phyloP scores from a whole-genome alignment of 2,329 filamentous ascomycete genomes.

The Cercospora beticola region DNA sequence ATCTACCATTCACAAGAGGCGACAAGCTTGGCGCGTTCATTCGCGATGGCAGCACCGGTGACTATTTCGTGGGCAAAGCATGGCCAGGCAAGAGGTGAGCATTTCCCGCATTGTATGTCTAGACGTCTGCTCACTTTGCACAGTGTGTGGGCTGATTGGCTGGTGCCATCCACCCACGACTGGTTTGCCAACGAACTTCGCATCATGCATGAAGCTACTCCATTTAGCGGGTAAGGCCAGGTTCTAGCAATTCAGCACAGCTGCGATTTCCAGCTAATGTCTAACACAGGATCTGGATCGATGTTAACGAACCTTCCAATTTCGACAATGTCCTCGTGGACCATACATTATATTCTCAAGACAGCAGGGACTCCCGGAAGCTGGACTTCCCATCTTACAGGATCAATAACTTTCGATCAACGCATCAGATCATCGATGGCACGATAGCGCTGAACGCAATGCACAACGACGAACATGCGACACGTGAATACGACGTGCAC shows the following conservation, averaged over 20 bases:
- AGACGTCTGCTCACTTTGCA: not conserved
- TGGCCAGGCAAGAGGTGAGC: slow-evolving; percentile 22
- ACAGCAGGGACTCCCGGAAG: slow-evolving; percentile 22
- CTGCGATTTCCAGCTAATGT: not conserved
- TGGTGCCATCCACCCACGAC: slow-evolving; percentile 25
- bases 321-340: slow-evolving; percentile 25
- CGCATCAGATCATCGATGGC: slow-evolving; percentile 28
- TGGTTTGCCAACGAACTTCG: slow-evolving; percentile 30
- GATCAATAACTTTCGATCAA: slow-evolving; percentile 25
- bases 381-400: slow-evolving; percentile 28
- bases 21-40: slow-evolving; percentile 52
- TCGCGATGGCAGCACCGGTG: slow-evolving; percentile 55
- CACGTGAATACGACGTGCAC: slow-evolving; percentile 33
- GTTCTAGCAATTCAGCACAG: not conserved
- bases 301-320: slow-evolving; percentile 28
- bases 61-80: slow-evolving; percentile 34
- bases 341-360: slow-evolving; percentile 22
- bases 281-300: slow-evolving; percentile 28
- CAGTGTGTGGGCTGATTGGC: slow-evolving; percentile 28
- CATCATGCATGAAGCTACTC: slow-evolving; percentile 17
- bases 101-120: too few species aligned
- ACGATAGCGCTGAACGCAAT: slow-evolving; percentile 30
- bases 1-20: slow-evolving; percentile 53
- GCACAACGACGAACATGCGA: slow-evolving; percentile 26
- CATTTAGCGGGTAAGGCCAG: slow-evolving; percentile 22